Percentiles rank a stretch among this genome's conserved stretches.
Evolutionary conservation across 1,139 yeast species (phyloP).

Genomic region (Meyerozyma guilliermondii): DNA sequence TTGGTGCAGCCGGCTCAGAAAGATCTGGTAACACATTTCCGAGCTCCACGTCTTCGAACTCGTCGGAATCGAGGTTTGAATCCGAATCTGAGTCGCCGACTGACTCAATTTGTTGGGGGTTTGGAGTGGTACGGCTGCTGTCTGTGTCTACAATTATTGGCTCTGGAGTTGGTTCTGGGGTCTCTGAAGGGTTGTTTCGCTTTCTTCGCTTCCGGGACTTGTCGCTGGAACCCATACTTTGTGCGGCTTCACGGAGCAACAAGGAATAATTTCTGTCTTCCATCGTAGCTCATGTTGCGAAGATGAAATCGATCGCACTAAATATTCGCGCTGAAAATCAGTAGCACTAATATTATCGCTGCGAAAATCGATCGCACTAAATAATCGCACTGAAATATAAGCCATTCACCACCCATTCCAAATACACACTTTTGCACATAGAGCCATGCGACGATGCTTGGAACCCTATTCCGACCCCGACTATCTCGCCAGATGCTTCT

Average conservation of each 20-base stretch:
- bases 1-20: conserved; percentile 11
- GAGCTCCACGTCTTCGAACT: conserved; percentile 29
- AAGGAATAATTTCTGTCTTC: neutral
- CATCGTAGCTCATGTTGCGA: neutral
- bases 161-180: neutral
- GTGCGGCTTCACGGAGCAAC: conserved; percentile 1
- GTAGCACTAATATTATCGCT: too few relatives aligned
- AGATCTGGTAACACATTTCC: conserved; percentile 20
- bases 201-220: neutral
- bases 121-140: neutral
- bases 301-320: neutral
- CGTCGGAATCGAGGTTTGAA: conserved; percentile 18
- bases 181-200: neutral
- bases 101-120: conserved; percentile 2
- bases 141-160: neutral
- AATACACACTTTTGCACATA: neutral
- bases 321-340: too few relatives aligned
- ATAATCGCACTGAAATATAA: too few relatives aligned
- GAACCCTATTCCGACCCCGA: neutral
- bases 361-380: neutral
- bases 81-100: conserved; percentile 4
- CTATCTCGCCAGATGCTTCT: neutral
- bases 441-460: conserved; percentile 1
- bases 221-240: neutral
- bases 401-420: neutral